Conservation (phyloP, 331 rosid genomes). For the Acacia pycnantha region DNA sequence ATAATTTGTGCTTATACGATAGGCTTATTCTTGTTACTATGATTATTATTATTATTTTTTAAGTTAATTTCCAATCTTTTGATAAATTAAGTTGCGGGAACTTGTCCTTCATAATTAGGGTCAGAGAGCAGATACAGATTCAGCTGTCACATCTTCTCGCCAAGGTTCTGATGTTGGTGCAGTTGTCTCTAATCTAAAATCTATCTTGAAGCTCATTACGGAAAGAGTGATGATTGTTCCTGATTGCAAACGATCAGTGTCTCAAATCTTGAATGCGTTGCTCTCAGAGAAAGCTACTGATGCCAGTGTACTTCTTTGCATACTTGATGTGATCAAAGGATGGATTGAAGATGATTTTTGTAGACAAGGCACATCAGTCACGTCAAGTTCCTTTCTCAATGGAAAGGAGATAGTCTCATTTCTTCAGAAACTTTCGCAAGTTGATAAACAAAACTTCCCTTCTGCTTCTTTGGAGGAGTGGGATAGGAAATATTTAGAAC, state of each 20-base stretch:
- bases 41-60: background rate
- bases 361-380: constrained; percentile 67
- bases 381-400: constrained; percentile 66
- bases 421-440: constrained; percentile 94
- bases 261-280: constrained; percentile 77
- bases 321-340: constrained; percentile 94
- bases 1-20: background rate
- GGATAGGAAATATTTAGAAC: constrained; percentile 90
- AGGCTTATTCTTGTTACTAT: background rate
- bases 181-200: constrained; percentile 80
- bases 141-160: constrained; percentile 85
- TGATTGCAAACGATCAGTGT: constrained; percentile 80
- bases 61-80: background rate
- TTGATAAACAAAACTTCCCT: constrained; percentile 80
- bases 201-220: constrained; percentile 79
- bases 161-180: constrained; percentile 87
- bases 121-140: constrained; percentile 86
- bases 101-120: background rate
- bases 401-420: constrained; percentile 90
- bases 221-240: constrained; percentile 90
- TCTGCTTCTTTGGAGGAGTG: constrained; percentile 70
- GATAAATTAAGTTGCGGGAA: background rate
- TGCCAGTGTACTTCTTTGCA: constrained; percentile 92
- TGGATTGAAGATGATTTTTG: constrained; percentile 91
- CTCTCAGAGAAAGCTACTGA: constrained; percentile 89